Evolutionary conservation across 129 eudicot species (phyloP), one percentile per base, ranked within the genome.

Genomic region (Arctium minus): DNA sequence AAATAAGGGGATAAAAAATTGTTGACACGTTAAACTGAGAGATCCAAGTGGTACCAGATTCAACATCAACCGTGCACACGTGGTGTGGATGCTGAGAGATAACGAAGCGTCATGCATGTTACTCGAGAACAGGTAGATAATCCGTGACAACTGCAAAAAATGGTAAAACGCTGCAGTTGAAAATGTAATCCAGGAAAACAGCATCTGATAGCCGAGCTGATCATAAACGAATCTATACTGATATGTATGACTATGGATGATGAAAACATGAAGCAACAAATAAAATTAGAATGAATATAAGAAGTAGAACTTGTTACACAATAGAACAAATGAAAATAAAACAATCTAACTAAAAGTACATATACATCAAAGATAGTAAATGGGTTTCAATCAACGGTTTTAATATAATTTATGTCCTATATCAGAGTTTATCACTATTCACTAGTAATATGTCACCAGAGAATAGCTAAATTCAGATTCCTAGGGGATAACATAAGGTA

Each of bases 101-200:
- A 96, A 84, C 10, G 99, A 91, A 64, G 99, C 99, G 64, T 96
- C 99, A 79, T 96, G 99, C 99, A 96, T 96, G 86, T 96, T 96
- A 89, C 98, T 96, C 3, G 99, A 96, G 88, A 96, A 96, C 76
- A 96, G 86, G 92, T 96, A 96, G 82, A 96, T 96, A 68, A 96
- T 96, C 79, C 97, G 86, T 68, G 99, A 96, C 78, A 96, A 70
- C 99, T 96, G 97, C 95, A 87, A 70, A 86, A 44, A 78, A 81
- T 35, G 6, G 80, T 18, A 37, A 38, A 71, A 10, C 36, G 48
- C 32, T 60, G 31, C 56, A n/a, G 39, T 81, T 11, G 80, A 76
- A 67, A 31, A 64, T 76, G 46, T 73, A 81, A 39, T 33, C 46
- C 39, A 56, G 48, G 48, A 77, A 73, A 40, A 30, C 36, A 40